Conservation (phyloP, 352 stramenopile genomes). For the Pythium sp. region DNA sequence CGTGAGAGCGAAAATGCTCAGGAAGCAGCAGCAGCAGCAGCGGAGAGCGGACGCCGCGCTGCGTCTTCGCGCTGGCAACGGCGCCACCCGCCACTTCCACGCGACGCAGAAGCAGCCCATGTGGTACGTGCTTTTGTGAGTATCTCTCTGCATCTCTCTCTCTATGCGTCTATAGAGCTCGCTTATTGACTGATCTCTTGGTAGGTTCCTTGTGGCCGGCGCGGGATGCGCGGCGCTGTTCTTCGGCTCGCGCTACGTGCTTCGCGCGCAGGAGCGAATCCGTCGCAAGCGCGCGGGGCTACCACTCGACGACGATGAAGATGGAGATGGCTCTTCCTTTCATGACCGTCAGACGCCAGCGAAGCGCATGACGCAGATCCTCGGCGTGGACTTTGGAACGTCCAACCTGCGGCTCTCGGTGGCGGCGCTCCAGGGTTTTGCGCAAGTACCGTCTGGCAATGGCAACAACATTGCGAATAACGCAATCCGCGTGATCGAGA, state of each 20-base stretch:
- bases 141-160: not conserved
- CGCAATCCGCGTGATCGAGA: constrained; percentile 48
- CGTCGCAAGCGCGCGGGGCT: constrained; percentile 39
- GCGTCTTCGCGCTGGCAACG: not conserved
- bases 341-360: not conserved
- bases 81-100: constrained; percentile 40
- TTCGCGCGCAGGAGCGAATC: constrained; percentile 60
- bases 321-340: constrained; percentile 1
- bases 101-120: constrained; percentile 45
- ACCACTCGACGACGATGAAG: constrained; percentile 38
- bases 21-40: constrained; percentile 1
- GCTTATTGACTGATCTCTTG: not conserved
- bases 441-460: not conserved
- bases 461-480: not conserved
- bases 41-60: not conserved
- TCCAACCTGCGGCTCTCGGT: constrained; percentile 47
- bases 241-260: constrained; percentile 51
- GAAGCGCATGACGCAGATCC: constrained; percentile 29
- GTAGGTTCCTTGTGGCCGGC: constrained; percentile 39
- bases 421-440: constrained; percentile 25
- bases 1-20: not conserved
- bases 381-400: constrained; percentile 59
- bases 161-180: no score
- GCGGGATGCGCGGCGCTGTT: constrained; percentile 45
- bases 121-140: constrained; percentile 26